Evolutionary conservation across 2,329 filamentous ascomycete species (phyloP).

Genomic region (Rhinocladiella mackenziei): DNA sequence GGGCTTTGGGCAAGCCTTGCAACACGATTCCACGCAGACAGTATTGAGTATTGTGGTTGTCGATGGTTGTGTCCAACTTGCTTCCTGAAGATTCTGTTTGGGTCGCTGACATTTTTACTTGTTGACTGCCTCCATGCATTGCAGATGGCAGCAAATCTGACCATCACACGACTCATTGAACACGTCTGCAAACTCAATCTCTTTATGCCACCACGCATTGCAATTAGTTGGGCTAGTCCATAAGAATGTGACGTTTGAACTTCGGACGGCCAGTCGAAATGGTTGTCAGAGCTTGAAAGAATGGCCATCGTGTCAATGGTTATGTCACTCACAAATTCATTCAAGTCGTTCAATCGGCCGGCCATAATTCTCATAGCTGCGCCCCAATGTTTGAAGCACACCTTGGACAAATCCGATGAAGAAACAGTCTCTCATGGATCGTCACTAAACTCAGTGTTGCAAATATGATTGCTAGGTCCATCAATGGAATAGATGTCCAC

Average conservation of each 20-base stretch:
- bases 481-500: constrained; percentile 17
- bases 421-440: constrained; percentile 16
- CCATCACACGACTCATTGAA: constrained; percentile 18
- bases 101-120: constrained; percentile 9
- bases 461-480: constrained; percentile 20
- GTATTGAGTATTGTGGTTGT: not conserved
- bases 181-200: constrained; percentile 10
- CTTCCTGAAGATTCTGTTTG: too few relatives aligned
- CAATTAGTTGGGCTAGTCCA: constrained; percentile 10
- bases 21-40: constrained; percentile 1
- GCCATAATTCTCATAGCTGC: constrained; percentile 16
- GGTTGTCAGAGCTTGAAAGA: constrained; percentile 19
- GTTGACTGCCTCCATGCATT: constrained; percentile 13
- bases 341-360: constrained; percentile 5
- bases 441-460: constrained; percentile 18
- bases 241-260: constrained; percentile 9
- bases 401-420: constrained; percentile 10
- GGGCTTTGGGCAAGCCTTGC: constrained; percentile 3
- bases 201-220: constrained; percentile 17
- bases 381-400: constrained; percentile 21
- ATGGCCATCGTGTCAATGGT: constrained; percentile 18
- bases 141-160: constrained; percentile 16
- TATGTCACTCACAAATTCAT: constrained; percentile 12
- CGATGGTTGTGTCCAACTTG: not conserved
- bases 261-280: constrained; percentile 17